phyloP scores from a whole-genome alignment of 2,329 filamentous ascomycete species.

The Aspergillus eucalypticola region DNA sequence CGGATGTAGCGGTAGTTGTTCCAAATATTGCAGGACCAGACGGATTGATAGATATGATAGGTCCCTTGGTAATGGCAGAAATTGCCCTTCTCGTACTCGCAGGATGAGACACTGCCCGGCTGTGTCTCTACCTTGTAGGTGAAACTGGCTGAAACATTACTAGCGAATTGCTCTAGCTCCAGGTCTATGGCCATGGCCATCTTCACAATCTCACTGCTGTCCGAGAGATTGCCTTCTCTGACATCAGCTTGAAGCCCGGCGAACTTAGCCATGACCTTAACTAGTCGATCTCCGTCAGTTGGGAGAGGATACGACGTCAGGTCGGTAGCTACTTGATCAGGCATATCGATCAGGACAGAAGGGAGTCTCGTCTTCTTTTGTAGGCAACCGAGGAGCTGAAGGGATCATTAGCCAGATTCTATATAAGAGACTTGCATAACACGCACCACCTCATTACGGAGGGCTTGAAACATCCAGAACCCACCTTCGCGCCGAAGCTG shows the following conservation, averaged over 20 bases:
- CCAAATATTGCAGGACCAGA: slow-evolving; percentile 5
- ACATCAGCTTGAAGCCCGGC: background rate
- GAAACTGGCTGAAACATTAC: background rate
- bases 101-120: background rate
- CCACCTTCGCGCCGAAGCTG: slow-evolving; percentile 4
- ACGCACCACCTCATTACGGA: slow-evolving; percentile 2
- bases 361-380: slow-evolving; percentile 1
- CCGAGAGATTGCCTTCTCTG: background rate
- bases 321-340: background rate
- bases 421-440: no score
- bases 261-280: background rate
- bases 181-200: background rate
- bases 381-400: background rate
- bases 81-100: background rate
- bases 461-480: slow-evolving; percentile 1
- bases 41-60: slow-evolving; percentile 1
- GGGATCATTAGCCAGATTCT: background rate
- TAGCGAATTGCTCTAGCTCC: background rate
- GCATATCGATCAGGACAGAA: background rate
- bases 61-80: background rate
- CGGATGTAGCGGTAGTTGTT: slow-evolving; percentile 5
- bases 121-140: background rate
- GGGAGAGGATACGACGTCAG: background rate
- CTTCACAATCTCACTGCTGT: background rate
- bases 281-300: background rate